Evolutionary conservation across 225 moss, liverwort and hornwort genomes (phyloP).

Genomic region (Polytrichum formosum): DNA sequence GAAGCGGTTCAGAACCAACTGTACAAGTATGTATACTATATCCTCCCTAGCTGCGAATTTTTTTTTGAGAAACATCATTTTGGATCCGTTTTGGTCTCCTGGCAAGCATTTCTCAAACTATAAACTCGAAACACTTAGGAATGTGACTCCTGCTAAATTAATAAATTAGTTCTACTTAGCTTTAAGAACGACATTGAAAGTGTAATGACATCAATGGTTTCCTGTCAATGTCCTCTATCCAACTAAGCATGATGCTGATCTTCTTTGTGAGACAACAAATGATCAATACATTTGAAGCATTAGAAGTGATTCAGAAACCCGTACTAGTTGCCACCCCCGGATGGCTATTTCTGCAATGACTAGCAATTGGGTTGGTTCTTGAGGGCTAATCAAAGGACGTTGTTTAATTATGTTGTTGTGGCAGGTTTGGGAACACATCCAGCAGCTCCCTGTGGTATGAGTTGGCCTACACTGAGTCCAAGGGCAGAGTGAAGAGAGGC

Average conservation of each 20-base stretch:
- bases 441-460: constrained; percentile 65
- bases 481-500: constrained; percentile 39
- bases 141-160: too few species aligned
- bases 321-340: neutral
- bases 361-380: neutral
- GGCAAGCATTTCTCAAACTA: too few species aligned
- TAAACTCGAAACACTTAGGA: too few species aligned
- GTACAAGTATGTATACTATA: too few species aligned
- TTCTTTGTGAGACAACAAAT: too few species aligned
- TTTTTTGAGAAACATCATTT: too few species aligned
- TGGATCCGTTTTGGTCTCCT: too few species aligned
- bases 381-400: neutral
- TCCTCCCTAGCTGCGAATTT: too few species aligned
- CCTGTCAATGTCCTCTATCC: neutral
- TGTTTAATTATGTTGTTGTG: neutral
- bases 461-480: constrained; percentile 39
- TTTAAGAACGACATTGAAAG: too few species aligned
- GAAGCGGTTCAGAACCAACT: too few species aligned
- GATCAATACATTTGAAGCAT: too few species aligned
- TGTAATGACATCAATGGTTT: neutral
- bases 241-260: neutral
- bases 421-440: constrained; percentile 54
- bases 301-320: neutral
- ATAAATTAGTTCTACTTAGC: too few species aligned
- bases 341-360: neutral